phyloP scores from a whole-genome alignment of 306 rosid genomes.

The Clitoria ternatea region DNA sequence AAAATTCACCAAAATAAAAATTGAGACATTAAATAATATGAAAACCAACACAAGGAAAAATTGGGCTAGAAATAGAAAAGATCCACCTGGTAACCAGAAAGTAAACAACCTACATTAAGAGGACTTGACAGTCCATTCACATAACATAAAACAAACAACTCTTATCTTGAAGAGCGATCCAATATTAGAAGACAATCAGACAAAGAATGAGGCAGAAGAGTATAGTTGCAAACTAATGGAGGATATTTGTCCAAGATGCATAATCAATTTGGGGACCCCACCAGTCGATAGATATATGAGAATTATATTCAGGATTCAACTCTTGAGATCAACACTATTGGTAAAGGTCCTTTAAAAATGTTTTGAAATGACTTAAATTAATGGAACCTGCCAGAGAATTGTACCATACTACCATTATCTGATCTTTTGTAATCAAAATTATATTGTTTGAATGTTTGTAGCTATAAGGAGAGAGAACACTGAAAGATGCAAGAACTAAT shows the following conservation, averaged over 20 bases:
- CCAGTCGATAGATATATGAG: neutral
- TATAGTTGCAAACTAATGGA: neutral
- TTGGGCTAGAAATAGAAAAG: too few relatives aligned
- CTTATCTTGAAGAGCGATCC: too few relatives aligned
- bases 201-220: neutral
- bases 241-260: neutral
- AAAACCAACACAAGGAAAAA: too few relatives aligned
- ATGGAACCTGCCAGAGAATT: neutral
- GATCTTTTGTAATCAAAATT: conserved; percentile 8
- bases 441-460: neutral
- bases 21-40: too few relatives aligned
- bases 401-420: conserved; percentile 2
- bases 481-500: conserved; percentile 2
- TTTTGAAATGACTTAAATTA: neutral
- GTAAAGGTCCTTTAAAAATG: neutral
- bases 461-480: conserved; percentile 8
- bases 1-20: neutral
- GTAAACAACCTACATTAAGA: too few relatives aligned
- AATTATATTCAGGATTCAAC: neutral
- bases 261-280: neutral
- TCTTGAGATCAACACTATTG: neutral
- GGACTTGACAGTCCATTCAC: too few relatives aligned
- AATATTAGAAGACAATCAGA: neutral
- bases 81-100: too few relatives aligned
- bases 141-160: too few relatives aligned